Base-by-base conservation (phyloP, 352 stramenopile genomes). In the Globisporangium barbulae region DNA sequence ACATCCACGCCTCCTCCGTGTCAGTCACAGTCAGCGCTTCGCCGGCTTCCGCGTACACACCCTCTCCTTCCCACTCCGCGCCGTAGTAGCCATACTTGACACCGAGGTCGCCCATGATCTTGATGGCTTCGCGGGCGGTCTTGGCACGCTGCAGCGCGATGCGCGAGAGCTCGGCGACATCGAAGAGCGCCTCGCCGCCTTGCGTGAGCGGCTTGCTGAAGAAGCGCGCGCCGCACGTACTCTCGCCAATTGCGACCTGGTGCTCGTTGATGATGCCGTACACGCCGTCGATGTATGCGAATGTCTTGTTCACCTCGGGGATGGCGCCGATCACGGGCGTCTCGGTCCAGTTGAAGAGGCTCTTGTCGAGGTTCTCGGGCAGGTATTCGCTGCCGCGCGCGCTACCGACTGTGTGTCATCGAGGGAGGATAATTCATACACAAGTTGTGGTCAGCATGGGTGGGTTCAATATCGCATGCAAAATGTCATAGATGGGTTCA, bases 1-100 rank as follows among this genome's bases (percentile, higher is more conserved):
- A 98, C 53, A 99, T 89, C 94, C 94, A 99, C 35, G 82, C 91
- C 62, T 98, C 93, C 21, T 80, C 79, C 3, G 85, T 75, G 72
- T 99, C 96, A 2, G 81, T 91, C 13, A 98, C 89, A 1, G 82
- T 96, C 21, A 98, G 81, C 30, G 88, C 86, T 74, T 98, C 95
- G 12, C 86, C 91, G 33, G 81, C 90, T 62, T 97, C 90, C 55
- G 80, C 76, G 56, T 81, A 82, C 28, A 81, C 71, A 48, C 50
- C 59, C 0, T 79, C 66, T 7, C 76, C 77, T 67, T 97, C 88
- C 85, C 85, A 97, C 41, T 80, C 73, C 49, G 84, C 91, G 48
- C 92, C 93, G 65, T 98, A 98, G 81, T 97, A 98, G 31, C 94
- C 94, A 74, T 98, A 86, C 70, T 96, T 47, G 21, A 93, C 85